phyloP scores from a whole-genome alignment of 257 asterid genomes.

The Petunia secreta region DNA sequence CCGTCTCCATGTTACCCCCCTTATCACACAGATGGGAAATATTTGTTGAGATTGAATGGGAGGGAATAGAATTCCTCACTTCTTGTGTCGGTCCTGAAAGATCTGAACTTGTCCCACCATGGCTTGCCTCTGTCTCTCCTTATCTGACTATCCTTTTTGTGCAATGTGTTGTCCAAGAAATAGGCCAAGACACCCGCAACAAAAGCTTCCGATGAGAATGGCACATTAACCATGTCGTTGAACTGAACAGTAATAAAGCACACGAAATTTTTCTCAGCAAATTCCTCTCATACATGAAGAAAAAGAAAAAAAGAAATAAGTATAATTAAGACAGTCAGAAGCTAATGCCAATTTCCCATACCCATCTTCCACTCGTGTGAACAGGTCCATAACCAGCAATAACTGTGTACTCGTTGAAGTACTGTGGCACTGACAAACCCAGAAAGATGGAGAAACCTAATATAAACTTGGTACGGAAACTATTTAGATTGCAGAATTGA shows the following conservation, averaged over 20 bases:
- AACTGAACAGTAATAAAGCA: conserved; percentile 50
- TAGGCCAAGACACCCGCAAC: conserved; percentile 84
- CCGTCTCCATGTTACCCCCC: conserved; percentile 2
- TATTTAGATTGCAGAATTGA: conserved; percentile 94
- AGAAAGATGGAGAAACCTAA: conserved; percentile 82
- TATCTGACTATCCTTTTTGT: conserved; percentile 58
- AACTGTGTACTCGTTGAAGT: conserved; percentile 90
- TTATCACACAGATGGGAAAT: conserved; percentile 82
- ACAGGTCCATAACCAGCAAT: conserved; percentile 77
- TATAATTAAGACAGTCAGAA: neutral
- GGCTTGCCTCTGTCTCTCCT: conserved; percentile 94
- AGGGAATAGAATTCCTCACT: conserved; percentile 94
- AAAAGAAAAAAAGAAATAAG: neutral
- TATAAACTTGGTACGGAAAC: conserved; percentile 83
- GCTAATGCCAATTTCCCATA: conserved; percentile 36
- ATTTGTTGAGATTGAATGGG: conserved; percentile 88
- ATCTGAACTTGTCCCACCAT: conserved; percentile 94
- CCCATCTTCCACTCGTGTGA: conserved; percentile 89
- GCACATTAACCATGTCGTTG: conserved; percentile 79
- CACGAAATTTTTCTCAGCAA: neutral
- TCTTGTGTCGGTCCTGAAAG: conserved; percentile 70
- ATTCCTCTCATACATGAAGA: neutral
- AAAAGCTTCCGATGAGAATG: conserved; percentile 88
- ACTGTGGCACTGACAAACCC: conserved; percentile 88
- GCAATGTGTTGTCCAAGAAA: conserved; percentile 86